Evolutionary conservation across 106 monocot genomes (phyloP), one percentile per base, ranked within the genome.

Genomic region (Dendrobium chrysotoxum): DNA sequence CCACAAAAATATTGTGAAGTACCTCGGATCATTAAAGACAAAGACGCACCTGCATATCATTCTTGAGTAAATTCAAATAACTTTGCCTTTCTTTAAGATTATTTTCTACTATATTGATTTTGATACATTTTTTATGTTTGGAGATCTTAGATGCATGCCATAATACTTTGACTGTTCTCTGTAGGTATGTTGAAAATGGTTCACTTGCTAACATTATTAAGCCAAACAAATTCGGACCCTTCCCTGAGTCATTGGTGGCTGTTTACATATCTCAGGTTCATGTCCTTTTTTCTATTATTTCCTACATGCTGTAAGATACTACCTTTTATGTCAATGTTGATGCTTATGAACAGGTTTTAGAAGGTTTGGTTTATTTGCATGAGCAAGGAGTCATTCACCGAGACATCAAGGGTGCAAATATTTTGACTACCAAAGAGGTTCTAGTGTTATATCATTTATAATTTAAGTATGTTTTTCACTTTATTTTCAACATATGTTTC

Each of bases 361-460:
- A 98, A 92, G 97, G 97, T 21, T 83, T 98, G 81, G 94, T 91
- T 47, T 98, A 98, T 86, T 85, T 98, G 67, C 97, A 98, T 86
- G 97, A 98, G 75, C 97, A 98, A 84, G 97, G 97, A 85, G 97
- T 98, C 3, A 98, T 98, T 73, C 97, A 98, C 84, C 86, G 97
- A 82, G 97, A 98, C 73, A 98, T 98, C 57, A 98, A 98, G 87
- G 97, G 97, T 80, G 97, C 97, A 86, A 98, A 98, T 84, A 98
- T 98, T 84, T 86, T 98, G 86, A 95, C 92, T 13, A 98, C 97
- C 31, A 98, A 98, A 82, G 97, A 98, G 94, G 97, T 94, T 85
- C 65, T 40, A 68, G 75, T 25, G 25, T 73, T 4, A 55, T 44
- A 38, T 31, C 9, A 46, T 45, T 72, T 81, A 35, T 20, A 26